A percentile compares a stretch with the other conserved stretches of the same genome.
Conservation (phyloP, 2,329 filamentous ascomycete species). For the Colletotrichum sublineola region DNA sequence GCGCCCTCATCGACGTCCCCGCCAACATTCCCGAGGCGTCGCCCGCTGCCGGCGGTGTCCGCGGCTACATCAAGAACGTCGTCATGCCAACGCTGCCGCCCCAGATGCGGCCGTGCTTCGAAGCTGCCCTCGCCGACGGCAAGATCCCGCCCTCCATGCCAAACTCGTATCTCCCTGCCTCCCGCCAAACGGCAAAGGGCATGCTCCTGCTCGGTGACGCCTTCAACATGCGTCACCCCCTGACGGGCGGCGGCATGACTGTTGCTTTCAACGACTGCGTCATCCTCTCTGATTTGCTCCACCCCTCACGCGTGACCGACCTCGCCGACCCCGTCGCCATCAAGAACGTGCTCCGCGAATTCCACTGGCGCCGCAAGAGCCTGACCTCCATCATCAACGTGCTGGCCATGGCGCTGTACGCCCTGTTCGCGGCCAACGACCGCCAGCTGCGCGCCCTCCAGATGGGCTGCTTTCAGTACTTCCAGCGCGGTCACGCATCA, state of each 20-base stretch:
- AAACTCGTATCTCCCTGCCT: conserved; percentile 91
- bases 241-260: conserved; percentile 98
- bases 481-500: conserved; percentile 80
- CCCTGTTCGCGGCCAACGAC: conserved; percentile 89
- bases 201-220: conserved; percentile 92
- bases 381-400: conserved; percentile 94
- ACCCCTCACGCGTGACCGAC: conserved; percentile 75
- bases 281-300: conserved; percentile 79
- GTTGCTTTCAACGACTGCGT: conserved; percentile 95
- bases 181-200: conserved; percentile 68
- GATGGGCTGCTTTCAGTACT: conserved; percentile 93
- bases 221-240: conserved; percentile 98
- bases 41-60: conserved; percentile 82
- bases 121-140: conserved; percentile 81
- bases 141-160: conserved; percentile 89
- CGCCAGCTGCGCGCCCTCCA: conserved; percentile 83
- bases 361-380: conserved; percentile 90
- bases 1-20: conserved; percentile 90
- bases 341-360: conserved; percentile 75
- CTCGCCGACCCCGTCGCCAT: conserved; percentile 78
- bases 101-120: conserved; percentile 79
- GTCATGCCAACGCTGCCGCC: conserved; percentile 84
- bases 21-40: conserved; percentile 80
- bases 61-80: conserved; percentile 83
- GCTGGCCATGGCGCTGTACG: conserved; percentile 93